Base-by-base conservation (phyloP, 305 asterid species). In the Fraxinus sp. region DNA sequence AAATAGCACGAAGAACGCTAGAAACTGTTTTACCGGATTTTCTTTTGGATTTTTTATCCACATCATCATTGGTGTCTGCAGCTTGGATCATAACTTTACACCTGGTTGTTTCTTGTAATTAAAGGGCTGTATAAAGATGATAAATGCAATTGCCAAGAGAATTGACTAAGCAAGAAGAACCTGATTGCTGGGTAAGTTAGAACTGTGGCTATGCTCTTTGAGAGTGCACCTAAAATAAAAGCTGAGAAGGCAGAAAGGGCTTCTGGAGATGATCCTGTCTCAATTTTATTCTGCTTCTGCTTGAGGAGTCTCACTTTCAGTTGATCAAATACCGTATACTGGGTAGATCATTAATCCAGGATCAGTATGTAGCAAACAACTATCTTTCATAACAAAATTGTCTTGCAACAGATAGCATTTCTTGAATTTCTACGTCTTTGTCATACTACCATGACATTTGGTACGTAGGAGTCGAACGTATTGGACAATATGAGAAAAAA, bases 31-130 rank as follows among this genome's bases (percentile, higher is more conserved):
- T 94, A 66, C 93, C 85, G 84, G 91, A 71, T 82, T 79, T 85
- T 37, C 78, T 7, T 78, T 49, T 83, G 36, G 83, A 85, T 81
- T 79, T 85, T 18, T 85, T 89, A 59, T 85, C 86, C 44, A 78
- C 87, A 16, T 52, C 22, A 75, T 91, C 94, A 44, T 91, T 92
- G 8, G 93, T 86, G 81, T 93, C 94, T 46, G 97, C 95, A 24
- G 98, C 83, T 84, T 95, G 99, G 79, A 95, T 94, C 90, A 92
- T 89, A 88, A 95, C 99, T 89, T 95, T 95, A 84, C 99, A 96
- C 92, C 97, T 96, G 86, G 52, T 62, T 82, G 77, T 33, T 77
- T 76, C 80, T 85, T 36, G 86, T 82, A 90, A 87, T 89, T 79
- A 89, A 77, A 30, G 85, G 90, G 18, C 20, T 13, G 39, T 35